phyloP scores from a whole-genome alignment of 2,329 filamentous ascomycete genomes.

The Acephala macrosclerotiorum region DNA sequence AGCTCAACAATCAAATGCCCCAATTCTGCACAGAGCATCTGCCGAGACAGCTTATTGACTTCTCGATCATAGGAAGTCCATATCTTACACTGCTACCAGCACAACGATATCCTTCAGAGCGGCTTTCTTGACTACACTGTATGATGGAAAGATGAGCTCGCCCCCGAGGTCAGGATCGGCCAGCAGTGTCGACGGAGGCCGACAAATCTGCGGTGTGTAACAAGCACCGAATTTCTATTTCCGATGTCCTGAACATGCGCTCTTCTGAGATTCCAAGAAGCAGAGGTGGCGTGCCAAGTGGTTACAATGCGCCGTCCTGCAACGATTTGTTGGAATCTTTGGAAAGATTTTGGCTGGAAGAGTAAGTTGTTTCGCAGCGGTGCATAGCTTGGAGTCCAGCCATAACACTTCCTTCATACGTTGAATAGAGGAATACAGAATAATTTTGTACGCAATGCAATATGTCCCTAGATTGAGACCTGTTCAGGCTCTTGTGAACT shows the following conservation, averaged over 20 bases:
- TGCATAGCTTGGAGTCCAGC: too few relatives aligned
- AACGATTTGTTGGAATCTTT: too few relatives aligned
- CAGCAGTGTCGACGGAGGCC: not conserved
- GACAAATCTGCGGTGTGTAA: not conserved
- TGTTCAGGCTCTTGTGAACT: too few relatives aligned
- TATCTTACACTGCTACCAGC: not conserved
- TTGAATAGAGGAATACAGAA: too few relatives aligned
- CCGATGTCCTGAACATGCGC: not conserved
- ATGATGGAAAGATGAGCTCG: too few relatives aligned
- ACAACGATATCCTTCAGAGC: not conserved
- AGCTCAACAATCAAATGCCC: constrained; percentile 29
- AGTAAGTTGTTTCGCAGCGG: too few relatives aligned
- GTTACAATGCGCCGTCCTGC: too few relatives aligned
- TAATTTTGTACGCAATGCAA: too few relatives aligned
- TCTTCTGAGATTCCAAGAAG: not conserved
- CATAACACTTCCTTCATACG: too few relatives aligned
- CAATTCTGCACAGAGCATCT: not conserved
- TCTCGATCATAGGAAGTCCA: constrained; percentile 19
- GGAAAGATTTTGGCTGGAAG: too few relatives aligned
- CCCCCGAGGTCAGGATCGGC: not conserved
- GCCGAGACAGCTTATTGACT: constrained; percentile 19
- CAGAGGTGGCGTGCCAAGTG: not conserved
- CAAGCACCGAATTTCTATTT: not conserved
- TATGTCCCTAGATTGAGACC: too few relatives aligned
- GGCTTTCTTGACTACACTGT: too few relatives aligned